Conservation (phyloP, 129 eudicot genomes). For the Escallonia herrerae region DNA sequence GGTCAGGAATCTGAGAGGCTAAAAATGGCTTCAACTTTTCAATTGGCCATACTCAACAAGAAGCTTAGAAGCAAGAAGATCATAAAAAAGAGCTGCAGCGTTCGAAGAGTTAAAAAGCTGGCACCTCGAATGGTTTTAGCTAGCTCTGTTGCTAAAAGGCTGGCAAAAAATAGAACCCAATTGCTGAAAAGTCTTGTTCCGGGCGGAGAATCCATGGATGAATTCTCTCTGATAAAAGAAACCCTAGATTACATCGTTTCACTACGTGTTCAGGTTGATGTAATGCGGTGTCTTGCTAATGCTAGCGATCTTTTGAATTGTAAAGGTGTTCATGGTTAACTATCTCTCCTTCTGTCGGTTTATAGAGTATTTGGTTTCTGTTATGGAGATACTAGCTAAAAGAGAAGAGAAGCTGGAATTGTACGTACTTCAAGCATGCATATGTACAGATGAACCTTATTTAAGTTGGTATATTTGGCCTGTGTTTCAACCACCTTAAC, state of each 20-base stretch:
- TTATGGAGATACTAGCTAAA: neutral
- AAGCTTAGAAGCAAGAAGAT: constrained; percentile 44
- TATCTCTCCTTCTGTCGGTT: neutral
- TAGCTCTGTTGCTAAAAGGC: constrained; percentile 44
- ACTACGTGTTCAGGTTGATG: constrained; percentile 66
- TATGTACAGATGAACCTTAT: constrained; percentile 1
- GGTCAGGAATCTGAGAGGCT: neutral
- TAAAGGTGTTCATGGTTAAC: neutral
- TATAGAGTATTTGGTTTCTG: neutral
- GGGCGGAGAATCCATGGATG: constrained; percentile 74
- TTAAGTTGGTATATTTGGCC: neutral
- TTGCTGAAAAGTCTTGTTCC: constrained; percentile 73
- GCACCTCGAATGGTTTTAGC: constrained; percentile 19
- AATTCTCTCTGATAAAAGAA: constrained; percentile 54
- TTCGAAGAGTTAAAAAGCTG: constrained; percentile 16
- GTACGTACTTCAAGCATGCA: neutral
- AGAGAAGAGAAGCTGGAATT: neutral
- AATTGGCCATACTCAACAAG: neutral
- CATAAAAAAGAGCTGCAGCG: constrained; percentile 31
- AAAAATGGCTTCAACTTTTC: neutral
- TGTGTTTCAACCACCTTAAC: no score
- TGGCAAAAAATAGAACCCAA: constrained; percentile 62
- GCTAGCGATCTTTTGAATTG: constrained; percentile 40
- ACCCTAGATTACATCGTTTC: constrained; percentile 72
- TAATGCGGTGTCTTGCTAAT: constrained; percentile 54